Conservation (phyloP, 306 rosid genomes). For the Cicer yamashitae region DNA sequence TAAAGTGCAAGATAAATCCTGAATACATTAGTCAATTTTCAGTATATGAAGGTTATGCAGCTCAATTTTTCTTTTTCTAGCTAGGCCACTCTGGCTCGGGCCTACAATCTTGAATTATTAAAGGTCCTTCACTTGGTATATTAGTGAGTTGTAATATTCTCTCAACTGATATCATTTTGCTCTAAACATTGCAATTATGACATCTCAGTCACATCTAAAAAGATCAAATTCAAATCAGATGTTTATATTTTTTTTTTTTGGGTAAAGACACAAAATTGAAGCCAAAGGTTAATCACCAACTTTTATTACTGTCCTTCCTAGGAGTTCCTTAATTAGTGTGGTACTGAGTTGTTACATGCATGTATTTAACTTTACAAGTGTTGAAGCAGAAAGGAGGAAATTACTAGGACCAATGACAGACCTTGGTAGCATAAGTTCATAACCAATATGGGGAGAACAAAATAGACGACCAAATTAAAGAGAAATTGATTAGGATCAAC, state of each 20-base stretch:
- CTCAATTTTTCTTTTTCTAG: conserved; percentile 53
- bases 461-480: conserved; percentile 67
- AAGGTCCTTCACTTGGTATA: conserved; percentile 61
- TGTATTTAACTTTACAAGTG: too few species aligned
- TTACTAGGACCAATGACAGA: conserved; percentile 77
- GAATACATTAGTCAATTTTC: too few species aligned
- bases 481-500: conserved; percentile 70
- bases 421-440: conserved; percentile 53
- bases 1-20: too few species aligned
- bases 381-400: conserved; percentile 25
- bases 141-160: conserved; percentile 70
- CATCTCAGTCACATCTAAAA: background rate
- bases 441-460: conserved; percentile 65
- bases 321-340: too few species aligned
- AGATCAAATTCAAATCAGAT: too few species aligned
- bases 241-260: too few species aligned
- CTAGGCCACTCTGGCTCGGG: conserved; percentile 64
- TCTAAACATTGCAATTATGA: conserved; percentile 72
- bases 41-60: conserved; percentile 8
- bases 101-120: conserved; percentile 55
- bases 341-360: too few species aligned
- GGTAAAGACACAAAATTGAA: too few species aligned
- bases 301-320: too few species aligned
- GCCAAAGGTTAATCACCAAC: too few species aligned
- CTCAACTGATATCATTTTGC: conserved; percentile 82